Evolutionary conservation across 176 grass and related monocot genomes (phyloP), one percentile per base, ranked within the genome.

Genomic region (Miscanthus lutarioriparius): DNA sequence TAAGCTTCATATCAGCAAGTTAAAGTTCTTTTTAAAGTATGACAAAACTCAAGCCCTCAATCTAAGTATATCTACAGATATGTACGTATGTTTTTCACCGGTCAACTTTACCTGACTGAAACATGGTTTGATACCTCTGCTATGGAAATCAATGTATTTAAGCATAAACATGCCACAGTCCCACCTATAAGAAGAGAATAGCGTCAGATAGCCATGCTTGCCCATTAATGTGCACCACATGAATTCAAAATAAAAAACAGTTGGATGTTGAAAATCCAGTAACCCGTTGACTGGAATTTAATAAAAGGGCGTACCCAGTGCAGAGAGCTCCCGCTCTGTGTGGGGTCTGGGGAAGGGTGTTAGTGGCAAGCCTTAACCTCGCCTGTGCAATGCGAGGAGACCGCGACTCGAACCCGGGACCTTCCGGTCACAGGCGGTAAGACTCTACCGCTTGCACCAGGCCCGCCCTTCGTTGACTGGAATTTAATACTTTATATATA

Each of bases 91-190:
- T 86, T 39, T 54, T 66, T 33, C n/a, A 88, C 38, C 2, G 7
- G 22, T 49, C 41, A 81, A 81, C 78, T 81, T 22, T 22, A 92
- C 93, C 93, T 95, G 91, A 80, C 71, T 33, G 64, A 95, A 95
- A 86, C 8, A 88, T 56, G 84, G 80, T 9, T 48, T n/a, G 19
- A 92, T 36, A 86, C 87, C 91, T 89, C 89, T 90, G 78, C 89
- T 97, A 62, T 82, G 79, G 87, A 90, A 94, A 75, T 97, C 94
- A 25, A 89, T 92, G 80, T 90, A 92, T 78, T 97, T 97, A 43
- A 97, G 87, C 94, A 94, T 97, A 84, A 94, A 97, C 91, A 97
- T 97, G 56, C 93, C 91, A 80, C 93, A 95, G 77, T 95, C 93
- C 88, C 83, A 95, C 80, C 93, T 95, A 56, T 86, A 79, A 86